phyloP scores from a whole-genome alignment of 495 filamentous ascomycete genomes.

The Achaetomiella virescens region DNA sequence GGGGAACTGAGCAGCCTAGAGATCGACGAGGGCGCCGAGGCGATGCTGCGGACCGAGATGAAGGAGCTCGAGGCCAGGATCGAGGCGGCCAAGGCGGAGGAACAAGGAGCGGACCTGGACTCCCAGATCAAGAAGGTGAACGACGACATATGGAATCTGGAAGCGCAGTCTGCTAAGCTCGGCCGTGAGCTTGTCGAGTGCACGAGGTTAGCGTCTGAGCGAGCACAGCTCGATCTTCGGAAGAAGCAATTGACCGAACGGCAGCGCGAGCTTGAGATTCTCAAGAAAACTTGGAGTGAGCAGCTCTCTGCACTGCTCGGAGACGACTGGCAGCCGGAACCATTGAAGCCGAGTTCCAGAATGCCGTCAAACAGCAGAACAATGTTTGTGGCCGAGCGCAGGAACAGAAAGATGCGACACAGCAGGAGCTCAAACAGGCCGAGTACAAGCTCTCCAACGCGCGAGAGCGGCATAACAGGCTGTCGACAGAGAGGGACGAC shows the following conservation, averaged over 20 bases:
- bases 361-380: conserved; percentile 50
- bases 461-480: conserved; percentile 55
- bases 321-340: conserved; percentile 57
- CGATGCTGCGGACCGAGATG: conserved; percentile 63
- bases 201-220: conserved; percentile 67
- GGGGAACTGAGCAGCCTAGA: conserved; percentile 60
- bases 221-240: conserved; percentile 71
- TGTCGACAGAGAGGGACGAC: conserved; percentile 55
- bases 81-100: conserved; percentile 53
- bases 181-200: conserved; percentile 72
- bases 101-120: conserved; percentile 60
- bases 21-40: conserved; percentile 76
- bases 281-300: conserved; percentile 66
- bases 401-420: conserved; percentile 61
- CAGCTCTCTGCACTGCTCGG: conserved; percentile 59
- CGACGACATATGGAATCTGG: conserved; percentile 54
- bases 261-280: conserved; percentile 64
- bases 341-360: conserved; percentile 67
- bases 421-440: conserved; percentile 67
- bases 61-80: conserved; percentile 62
- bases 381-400: conserved; percentile 50
- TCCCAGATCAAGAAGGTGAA: conserved; percentile 57
- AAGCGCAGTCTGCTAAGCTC: conserved; percentile 61
- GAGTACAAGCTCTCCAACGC: conserved; percentile 67
- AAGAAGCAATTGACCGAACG: conserved; percentile 69